Base-by-base conservation (phyloP, 345 rosid genomes). In the Corchorus olitorius region DNA sequence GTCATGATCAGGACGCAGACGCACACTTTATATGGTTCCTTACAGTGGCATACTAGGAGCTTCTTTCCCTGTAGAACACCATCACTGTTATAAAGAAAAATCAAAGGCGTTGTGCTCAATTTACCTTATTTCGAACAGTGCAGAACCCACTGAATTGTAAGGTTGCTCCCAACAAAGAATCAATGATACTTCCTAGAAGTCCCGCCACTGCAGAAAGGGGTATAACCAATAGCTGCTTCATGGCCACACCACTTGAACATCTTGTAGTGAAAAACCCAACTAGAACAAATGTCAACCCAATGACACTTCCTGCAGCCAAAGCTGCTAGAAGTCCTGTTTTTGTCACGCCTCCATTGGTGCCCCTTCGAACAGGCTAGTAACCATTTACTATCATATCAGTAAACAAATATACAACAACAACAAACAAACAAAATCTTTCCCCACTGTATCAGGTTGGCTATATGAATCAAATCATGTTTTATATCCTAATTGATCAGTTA, bases 311-410 rank as follows among this genome's bases (percentile, higher is more conserved):
- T 0, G 97, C 99, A 13, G 89, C 98, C 13, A 86, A 74, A 45
- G 99, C 98, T 64, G 99, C 99, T 72, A 90, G 35, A 50, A 93
- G 87, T 70, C 99, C 99, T 66, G 89, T 78, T 34, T 84, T 80
- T 14, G 98, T 96, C 69, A 96, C 97, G 48, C 98, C 97, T 65
- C 99, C 99, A 79, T 93, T 96, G 22, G 99, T 93, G 53, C 99
- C 99, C 84, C 81, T 89, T 81, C 86, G 89, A 74, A 93, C 99
- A 33, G 92, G 97, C 98, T 96, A 87, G 70, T 55, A 83, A 68
- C 53, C 68, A 84, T 33, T 48, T 2, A 53, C 61, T 3, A 19
- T 52, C 1, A 53, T 35, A 37, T 70, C 53, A 70, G 74, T 0
- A n/a, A 69, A 19, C 45, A 52, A 39, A 52, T 39, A 56, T 19